Conservation (phyloP, 192 early-diverging fungal genomes). For the Phycomyces blakesleeanus region DNA sequence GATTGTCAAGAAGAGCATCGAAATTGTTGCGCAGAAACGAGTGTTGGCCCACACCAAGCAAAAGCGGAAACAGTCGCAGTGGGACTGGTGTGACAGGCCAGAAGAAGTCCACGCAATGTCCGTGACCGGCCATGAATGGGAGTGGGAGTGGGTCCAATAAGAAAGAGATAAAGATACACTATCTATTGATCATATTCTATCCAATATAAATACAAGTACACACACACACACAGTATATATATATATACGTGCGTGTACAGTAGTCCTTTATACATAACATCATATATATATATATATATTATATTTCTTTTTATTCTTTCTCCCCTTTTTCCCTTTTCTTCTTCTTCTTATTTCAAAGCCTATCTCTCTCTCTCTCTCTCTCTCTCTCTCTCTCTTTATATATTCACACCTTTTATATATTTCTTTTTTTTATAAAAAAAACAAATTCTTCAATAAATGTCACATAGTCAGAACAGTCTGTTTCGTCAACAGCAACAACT, state of each 20-base stretch:
- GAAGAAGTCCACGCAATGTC: no score
- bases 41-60: conserved; percentile 10
- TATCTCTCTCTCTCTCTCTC: background rate
- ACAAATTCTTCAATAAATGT: background rate
- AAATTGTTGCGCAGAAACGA: conserved; percentile 18
- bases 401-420: background rate
- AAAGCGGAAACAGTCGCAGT: background rate
- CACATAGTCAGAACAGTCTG: conserved; percentile 19
- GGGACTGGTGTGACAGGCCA: no score
- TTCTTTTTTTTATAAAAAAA: background rate
- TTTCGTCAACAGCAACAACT: conserved; percentile 30
- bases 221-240: no score
- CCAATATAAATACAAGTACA: no score
- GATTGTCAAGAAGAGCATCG: conserved; percentile 28
- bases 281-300: no score
- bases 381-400: no score
- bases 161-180: no score
- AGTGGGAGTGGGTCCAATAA: no score
- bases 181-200: no score
- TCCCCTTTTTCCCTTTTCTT: background rate
- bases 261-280: background rate
- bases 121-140: no score
- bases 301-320: no score
- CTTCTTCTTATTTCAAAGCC: background rate
- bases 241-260: background rate